phyloP scores from a whole-genome alignment of 2,329 filamentous ascomycete genomes.

The Arthroderma sp. region DNA sequence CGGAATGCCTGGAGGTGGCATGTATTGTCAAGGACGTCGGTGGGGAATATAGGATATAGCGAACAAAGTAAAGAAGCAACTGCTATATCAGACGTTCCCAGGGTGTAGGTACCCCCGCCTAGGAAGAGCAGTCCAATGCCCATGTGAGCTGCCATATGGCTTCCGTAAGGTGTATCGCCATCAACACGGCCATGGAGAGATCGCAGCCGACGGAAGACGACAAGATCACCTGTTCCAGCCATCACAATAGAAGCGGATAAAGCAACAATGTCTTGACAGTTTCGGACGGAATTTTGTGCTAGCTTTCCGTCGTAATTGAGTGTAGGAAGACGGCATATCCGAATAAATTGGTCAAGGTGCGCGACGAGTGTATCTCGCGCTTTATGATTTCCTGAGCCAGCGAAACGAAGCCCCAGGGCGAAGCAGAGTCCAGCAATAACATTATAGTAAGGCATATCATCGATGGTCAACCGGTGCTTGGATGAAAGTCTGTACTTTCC shows the following conservation, averaged over 20 bases:
- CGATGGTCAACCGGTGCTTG: constrained; percentile 54
- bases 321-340: constrained; percentile 53
- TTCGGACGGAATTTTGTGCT: constrained; percentile 67
- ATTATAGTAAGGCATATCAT: constrained; percentile 84
- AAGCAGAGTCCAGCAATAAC: constrained; percentile 84
- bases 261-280: constrained; percentile 80
- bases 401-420: constrained; percentile 55
- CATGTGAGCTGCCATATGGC: constrained; percentile 82
- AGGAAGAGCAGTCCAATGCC: constrained; percentile 85
- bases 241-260: constrained; percentile 78
- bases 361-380: constrained; percentile 71
- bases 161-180: constrained; percentile 75
- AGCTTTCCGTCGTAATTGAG: constrained; percentile 70
- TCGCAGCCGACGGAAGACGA: constrained; percentile 71
- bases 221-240: constrained; percentile 86
- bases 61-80: constrained; percentile 75
- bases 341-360: constrained; percentile 77
- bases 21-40: constrained; percentile 79
- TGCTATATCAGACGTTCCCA: constrained; percentile 76
- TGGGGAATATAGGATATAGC: constrained; percentile 89
- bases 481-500: constrained; percentile 46
- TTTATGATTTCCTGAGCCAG: constrained; percentile 54
- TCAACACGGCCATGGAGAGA: constrained; percentile 80
- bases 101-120: constrained; percentile 82
- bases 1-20: constrained; percentile 92